Conservation (phyloP, 371 early-diverging fungal species). For the Circinella umbellata region DNA sequence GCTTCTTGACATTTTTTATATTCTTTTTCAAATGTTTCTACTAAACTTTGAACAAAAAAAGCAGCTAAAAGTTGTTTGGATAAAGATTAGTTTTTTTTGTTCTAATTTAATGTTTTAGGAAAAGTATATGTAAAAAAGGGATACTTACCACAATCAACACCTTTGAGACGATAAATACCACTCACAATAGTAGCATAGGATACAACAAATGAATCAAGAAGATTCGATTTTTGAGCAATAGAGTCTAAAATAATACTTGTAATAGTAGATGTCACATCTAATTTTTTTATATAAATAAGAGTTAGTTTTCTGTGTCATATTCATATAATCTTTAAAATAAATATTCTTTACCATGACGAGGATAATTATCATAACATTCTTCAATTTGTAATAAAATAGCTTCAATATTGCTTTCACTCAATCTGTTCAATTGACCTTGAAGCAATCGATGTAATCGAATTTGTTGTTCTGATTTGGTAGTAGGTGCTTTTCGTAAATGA, state of each 20-base stretch:
- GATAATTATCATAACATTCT: constrained; percentile 76
- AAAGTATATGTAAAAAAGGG: background rate
- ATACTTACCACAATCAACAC: constrained; percentile 80
- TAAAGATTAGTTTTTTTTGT: too few relatives aligned
- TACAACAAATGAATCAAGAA: constrained; percentile 89
- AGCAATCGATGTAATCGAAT: constrained; percentile 76
- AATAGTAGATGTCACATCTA: constrained; percentile 86
- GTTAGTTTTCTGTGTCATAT: too few relatives aligned
- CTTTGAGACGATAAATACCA: constrained; percentile 79
- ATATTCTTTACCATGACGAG: constrained; percentile 71
- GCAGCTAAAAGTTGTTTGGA: too few relatives aligned
- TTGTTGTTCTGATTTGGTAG: constrained; percentile 63
- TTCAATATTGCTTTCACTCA: constrained; percentile 92
- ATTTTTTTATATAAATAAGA: background rate
- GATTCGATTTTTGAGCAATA: constrained; percentile 78
- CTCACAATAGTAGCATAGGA: constrained; percentile 88
- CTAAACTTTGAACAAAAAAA: constrained; percentile 81
- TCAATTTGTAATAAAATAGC: constrained; percentile 82
- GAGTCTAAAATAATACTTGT: constrained; percentile 77
- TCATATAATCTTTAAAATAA: background rate
- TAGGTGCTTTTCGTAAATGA: constrained; percentile 73
- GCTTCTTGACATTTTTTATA: constrained; percentile 39
- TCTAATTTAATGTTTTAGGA: too few relatives aligned
- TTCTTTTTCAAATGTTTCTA: constrained; percentile 77
- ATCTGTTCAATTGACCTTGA: constrained; percentile 88